Base-by-base conservation (phyloP, 2,329 filamentous ascomycete genomes). In the Hyphodiscus sp. region DNA sequence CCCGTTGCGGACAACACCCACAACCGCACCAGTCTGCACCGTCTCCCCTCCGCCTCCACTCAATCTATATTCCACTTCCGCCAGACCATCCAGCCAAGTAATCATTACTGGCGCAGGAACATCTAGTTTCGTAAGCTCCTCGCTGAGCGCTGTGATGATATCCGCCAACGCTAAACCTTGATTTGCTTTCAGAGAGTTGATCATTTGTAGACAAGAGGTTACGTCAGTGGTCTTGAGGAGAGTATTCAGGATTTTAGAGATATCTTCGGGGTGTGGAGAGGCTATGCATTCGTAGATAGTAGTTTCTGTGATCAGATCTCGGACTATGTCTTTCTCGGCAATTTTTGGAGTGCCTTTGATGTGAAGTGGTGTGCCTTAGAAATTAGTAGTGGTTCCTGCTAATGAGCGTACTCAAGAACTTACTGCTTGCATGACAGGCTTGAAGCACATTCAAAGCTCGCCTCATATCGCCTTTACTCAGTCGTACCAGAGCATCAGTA, bases 211-310 rank as follows among this genome's bases (percentile, higher is more conserved):
- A 67, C 92, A 96, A 33, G 88, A 89, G 1, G 88, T 95, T 47
- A 99, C 88, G 67, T 99, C 92, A 51, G 83, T 81, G 1, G 89
- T 96, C 51, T 81, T 84, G 26, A 97, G 80, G 30, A 99, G 78
- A 0, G 90, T 95, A 60, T 86, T 80, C 61, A 91, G 78, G 51
- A 99, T 97, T 63, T 87, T 83, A 60, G 82, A 79, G 66, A 97
- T 90, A 64, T 96, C 92, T 20, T 86, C 83, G 0, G 94, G 94
- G 61, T 95, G 91, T 3, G 94, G 94, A 1, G 92, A 92, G 9
- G 94, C 94, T 67, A 99, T 95, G 71, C 94, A 99, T 71, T 91
- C 91, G 76, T 96, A 99, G 66, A 99, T 97, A 8, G 84, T 86
- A 19, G 89, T 90, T 68, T 96, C 87, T 38, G 88, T 96, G 61